These are phyloP conservation scores for Rhododendron ferrugineum DNA, from an alignment of 148 eudicot genomes.

Conservation along the genomic window DNA sequence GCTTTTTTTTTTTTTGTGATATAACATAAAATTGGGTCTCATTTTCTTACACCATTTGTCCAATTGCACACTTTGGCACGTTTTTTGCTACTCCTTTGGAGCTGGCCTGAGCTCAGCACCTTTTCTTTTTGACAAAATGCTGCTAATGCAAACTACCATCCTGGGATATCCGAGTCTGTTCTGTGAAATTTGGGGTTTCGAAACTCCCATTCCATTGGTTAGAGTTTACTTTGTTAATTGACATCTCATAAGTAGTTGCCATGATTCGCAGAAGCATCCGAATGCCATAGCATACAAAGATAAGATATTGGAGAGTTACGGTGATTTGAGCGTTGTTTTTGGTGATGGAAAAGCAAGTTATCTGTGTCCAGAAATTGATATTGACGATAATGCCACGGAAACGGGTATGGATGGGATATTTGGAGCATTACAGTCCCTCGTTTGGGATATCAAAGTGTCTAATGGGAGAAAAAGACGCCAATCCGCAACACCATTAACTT, in stretches of 20 bases:
- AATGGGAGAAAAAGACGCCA: background rate
- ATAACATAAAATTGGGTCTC: background rate
- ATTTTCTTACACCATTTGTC: background rate
- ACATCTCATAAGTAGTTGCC: background rate
- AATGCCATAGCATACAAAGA: background rate
- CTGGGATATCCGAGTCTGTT: background rate
- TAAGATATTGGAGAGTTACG: background rate
- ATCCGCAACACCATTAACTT: background rate
- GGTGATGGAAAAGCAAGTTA: background rate
- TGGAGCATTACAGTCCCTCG: background rate
- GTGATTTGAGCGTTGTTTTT: constrained; percentile 3
- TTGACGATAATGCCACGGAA: background rate
- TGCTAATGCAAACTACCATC: background rate
- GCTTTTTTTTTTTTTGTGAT: background rate
- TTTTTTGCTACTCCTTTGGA: background rate
- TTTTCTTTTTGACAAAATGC: too few species aligned
- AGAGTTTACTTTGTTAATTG: background rate
- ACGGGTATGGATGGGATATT: background rate
- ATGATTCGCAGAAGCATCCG: constrained; percentile 7
- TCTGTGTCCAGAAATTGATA: background rate
- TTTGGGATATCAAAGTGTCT: background rate
- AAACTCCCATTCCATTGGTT: background rate
- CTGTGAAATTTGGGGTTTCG: background rate
- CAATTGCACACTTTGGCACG: background rate
- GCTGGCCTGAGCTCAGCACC: too few species aligned